A percentile compares a stretch with the other conserved stretches of the same genome.
Conservation (phyloP, 495 filamentous ascomycete species). For the Schizothecium vesticola region DNA sequence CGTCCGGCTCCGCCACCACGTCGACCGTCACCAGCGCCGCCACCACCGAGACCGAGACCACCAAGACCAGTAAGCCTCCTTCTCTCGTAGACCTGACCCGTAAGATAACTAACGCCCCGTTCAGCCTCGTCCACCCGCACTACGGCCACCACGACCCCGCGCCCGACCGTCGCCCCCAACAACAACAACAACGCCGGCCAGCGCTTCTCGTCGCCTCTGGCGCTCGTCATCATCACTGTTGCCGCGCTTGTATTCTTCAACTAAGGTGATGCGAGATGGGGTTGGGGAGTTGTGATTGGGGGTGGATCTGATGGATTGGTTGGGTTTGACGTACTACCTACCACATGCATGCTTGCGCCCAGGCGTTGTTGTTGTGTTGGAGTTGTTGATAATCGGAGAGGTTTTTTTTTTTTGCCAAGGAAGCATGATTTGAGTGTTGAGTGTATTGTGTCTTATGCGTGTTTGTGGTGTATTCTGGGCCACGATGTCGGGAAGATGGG, state of each 20-base stretch:
- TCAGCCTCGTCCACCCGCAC: constrained; percentile 14
- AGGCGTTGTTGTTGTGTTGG: not conserved
- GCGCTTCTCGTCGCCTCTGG: constrained; percentile 33
- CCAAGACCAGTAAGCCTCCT: not conserved
- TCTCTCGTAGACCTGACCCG: not conserved
- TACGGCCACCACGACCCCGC: constrained; percentile 23
- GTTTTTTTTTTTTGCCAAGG: too few species aligned
- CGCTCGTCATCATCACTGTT: constrained; percentile 31
- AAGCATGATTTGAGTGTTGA: not conserved
- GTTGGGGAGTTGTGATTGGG: not conserved
- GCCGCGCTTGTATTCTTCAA: constrained; percentile 35
- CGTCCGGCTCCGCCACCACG: constrained; percentile 19
- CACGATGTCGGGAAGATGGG: not conserved
- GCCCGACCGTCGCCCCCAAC: constrained; percentile 14
- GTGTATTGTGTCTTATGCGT: not conserved
- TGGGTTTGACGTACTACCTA: not conserved
- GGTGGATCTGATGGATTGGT: not conserved
- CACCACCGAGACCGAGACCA: constrained; percentile 9
- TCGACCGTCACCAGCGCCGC: constrained; percentile 11
- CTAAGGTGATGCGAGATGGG: constrained; percentile 18
- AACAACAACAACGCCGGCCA: constrained; percentile 27
- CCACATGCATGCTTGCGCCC: not conserved
- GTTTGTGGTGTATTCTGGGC: not conserved
- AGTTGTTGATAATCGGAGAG: not conserved
- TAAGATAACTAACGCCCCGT: not conserved